phyloP scores from a whole-genome alignment of 345 rosid species.

The Eucalyptus cloeziana region DNA sequence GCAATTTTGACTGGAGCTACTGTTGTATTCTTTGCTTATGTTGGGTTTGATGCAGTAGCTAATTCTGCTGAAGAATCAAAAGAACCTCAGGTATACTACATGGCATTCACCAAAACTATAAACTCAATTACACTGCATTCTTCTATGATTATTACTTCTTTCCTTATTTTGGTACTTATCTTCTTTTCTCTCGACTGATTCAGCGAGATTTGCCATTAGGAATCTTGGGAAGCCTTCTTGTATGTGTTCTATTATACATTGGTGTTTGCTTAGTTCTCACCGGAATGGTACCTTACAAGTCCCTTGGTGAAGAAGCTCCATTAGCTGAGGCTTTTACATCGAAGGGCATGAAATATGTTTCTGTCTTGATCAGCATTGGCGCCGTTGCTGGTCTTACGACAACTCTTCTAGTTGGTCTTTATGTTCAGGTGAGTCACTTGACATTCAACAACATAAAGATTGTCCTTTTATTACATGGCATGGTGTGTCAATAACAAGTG shows the following conservation, averaged over 20 bases:
- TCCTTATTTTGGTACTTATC: background rate
- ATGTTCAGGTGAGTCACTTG: constrained; percentile 70
- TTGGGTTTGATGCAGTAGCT: constrained; percentile 98
- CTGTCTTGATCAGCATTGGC: constrained; percentile 73
- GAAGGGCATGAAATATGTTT: constrained; percentile 76
- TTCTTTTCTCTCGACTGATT: constrained; percentile 1
- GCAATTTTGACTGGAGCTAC: constrained; percentile 82
- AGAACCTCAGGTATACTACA: constrained; percentile 61
- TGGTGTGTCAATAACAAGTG: background rate
- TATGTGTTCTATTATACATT: constrained; percentile 61
- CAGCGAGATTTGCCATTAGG: constrained; percentile 90
- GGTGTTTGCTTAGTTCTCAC: constrained; percentile 89
- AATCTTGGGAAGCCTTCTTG: constrained; percentile 81
- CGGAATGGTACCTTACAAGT: constrained; percentile 84
- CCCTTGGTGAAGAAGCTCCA: constrained; percentile 88
- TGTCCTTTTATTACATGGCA: background rate
- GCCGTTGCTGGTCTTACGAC: constrained; percentile 99
- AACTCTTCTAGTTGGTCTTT: constrained; percentile 88
- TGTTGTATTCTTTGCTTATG: constrained; percentile 91
- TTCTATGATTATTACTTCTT: background rate
- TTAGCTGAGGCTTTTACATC: constrained; percentile 73
- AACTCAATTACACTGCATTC: background rate
- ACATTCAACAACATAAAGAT: background rate
- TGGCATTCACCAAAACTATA: background rate
- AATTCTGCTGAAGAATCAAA: constrained; percentile 94